Evolutionary conservation across 106 monocot species (phyloP).

Genomic region (Agapanthus africanus): DNA sequence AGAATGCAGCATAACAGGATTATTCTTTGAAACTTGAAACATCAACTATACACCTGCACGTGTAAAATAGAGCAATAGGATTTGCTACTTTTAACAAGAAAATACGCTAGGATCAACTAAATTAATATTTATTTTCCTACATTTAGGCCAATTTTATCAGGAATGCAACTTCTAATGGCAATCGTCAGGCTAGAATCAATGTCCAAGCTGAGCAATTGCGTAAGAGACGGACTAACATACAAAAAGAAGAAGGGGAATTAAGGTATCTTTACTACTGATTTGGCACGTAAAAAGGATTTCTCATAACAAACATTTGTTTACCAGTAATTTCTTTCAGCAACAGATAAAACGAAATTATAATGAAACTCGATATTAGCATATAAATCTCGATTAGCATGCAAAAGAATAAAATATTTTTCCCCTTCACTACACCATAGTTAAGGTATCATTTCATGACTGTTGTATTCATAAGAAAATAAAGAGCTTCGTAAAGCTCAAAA

Average conservation of each 20-base stretch:
- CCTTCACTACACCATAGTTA: no score
- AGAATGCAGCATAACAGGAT: no score
- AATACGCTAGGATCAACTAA: neutral
- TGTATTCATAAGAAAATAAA: no score
- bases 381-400: no score
- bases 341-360: neutral
- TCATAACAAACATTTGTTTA: neutral
- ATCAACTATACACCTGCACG: neutral
- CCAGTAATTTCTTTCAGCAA: neutral
- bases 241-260: neutral
- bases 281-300: no score
- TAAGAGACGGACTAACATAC: no score
- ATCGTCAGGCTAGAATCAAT: neutral
- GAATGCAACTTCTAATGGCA: neutral
- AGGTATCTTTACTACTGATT: no score
- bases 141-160: neutral
- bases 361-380: no score
- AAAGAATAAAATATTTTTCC: no score
- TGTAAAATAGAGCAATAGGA: neutral
- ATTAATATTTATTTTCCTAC: neutral
- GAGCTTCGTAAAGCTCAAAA: no score
- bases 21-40: neutral
- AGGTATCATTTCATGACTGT: no score
- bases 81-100: neutral
- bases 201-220: neutral